A percentile compares a stretch with the other conserved stretches of the same genome.
phyloP scores from a whole-genome alignment of 2,329 filamentous ascomycete species.

The Bipolaris cookei region DNA sequence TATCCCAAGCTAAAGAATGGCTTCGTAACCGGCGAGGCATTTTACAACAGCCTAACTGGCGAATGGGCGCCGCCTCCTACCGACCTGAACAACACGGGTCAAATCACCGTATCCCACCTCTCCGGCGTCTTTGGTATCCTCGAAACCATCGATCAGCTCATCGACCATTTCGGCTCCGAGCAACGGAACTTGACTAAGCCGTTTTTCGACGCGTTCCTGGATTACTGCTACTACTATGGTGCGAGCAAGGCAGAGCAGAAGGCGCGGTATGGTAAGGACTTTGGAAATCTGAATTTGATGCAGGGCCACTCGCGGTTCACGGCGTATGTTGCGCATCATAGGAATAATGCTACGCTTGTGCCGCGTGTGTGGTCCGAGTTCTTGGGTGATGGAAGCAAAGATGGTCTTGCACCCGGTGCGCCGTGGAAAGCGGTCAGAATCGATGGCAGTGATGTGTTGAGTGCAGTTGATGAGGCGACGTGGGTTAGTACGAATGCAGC shows the following conservation, averaged over 20 bases:
- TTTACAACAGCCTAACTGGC: constrained; percentile 60
- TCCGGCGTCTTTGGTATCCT: constrained; percentile 65
- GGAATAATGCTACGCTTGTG: constrained; percentile 57
- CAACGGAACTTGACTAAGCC: constrained; percentile 54
- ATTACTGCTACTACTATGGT: constrained; percentile 66
- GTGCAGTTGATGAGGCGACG: constrained; percentile 60
- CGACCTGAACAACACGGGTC: constrained; percentile 60
- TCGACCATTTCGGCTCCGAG: constrained; percentile 53
- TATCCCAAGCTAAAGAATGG: constrained; percentile 64
- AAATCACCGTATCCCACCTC: constrained; percentile 62
- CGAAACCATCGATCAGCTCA: constrained; percentile 63
- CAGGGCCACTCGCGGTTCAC: constrained; percentile 66
- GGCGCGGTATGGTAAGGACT: constrained; percentile 60
- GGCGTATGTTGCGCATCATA: constrained; percentile 58
- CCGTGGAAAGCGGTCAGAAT: constrained; percentile 52
- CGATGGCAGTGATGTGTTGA: constrained; percentile 54
- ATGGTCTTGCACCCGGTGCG: constrained; percentile 52
- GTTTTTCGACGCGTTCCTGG: constrained; percentile 63
- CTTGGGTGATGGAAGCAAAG: constrained; percentile 49
- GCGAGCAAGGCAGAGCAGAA: constrained; percentile 59
- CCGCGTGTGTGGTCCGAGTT: constrained; percentile 63
- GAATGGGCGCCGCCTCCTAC: constrained; percentile 60
- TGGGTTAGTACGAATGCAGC: constrained; percentile 66
- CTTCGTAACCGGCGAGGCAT: constrained; percentile 63
- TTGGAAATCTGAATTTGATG: constrained; percentile 54